These are phyloP conservation scores for Chytriomyces sp. DNA, from an alignment of 192 early-diverging fungal species.

Conservation along the genomic window DNA sequence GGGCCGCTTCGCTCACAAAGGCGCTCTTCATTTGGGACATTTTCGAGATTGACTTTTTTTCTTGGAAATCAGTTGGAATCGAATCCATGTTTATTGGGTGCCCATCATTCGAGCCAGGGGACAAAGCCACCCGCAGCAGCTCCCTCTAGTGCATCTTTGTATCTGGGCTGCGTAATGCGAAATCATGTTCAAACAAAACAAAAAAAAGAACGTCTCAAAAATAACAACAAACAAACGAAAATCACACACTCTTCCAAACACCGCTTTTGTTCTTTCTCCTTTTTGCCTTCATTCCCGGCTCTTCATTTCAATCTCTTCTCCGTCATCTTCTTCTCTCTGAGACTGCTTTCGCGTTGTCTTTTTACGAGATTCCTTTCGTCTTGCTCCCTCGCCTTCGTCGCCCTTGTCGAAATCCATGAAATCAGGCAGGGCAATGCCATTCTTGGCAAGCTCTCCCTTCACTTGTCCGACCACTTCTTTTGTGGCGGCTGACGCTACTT, in stretches of 20 bases:
- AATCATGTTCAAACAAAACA: background rate
- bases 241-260: background rate
- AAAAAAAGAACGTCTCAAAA: constrained; percentile 11
- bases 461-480: constrained; percentile 43
- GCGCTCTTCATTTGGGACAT: constrained; percentile 5
- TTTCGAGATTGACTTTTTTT: background rate
- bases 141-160: background rate
- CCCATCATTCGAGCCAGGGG: no score
- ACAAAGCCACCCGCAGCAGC: no score
- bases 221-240: constrained; percentile 10
- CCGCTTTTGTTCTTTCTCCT: background rate
- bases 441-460: constrained; percentile 31
- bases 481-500: constrained; percentile 43
- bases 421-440: constrained; percentile 40
- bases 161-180: background rate
- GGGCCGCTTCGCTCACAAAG: constrained; percentile 50
- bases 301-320: constrained; percentile 22
- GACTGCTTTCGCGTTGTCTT: background rate
- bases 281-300: constrained; percentile 1
- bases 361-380: background rate
- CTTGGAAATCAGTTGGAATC: no score
- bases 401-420: constrained; percentile 4
- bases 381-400: background rate
- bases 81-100: no score
- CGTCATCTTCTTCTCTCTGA: background rate